Base-by-base conservation (phyloP, 2,329 filamentous ascomycete genomes). In the Neurospora crassa region DNA sequence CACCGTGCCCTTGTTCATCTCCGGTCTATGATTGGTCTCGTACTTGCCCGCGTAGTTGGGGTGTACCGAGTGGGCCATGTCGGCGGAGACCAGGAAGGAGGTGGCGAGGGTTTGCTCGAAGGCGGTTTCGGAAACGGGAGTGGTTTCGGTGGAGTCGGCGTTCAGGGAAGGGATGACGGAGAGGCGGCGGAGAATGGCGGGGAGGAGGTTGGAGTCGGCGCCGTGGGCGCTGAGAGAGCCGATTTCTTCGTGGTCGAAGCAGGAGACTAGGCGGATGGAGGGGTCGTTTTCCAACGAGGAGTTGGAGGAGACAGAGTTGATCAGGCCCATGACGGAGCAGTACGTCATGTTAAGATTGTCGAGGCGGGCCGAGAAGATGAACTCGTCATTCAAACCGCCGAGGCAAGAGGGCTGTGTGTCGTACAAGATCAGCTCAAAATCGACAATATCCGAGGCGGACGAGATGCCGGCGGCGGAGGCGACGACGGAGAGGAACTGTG, bases 171-270 rank as follows among this genome's bases (percentile, higher is more conserved):
- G 91, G 41, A 97, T 85, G 41, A 93, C 91, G 0, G 93, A 96
- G 20, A 99, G 87, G 70, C 96, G 92, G 73, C 92, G 91, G 70
- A 98, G 87, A 67, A 98, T 90, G 34, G 93, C 88, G 1, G 96
- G 95, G 20, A 99, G 87, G 71, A 97, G 87, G 82, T 97, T 97
- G 5, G 93, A 97, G 82, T 96, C 90, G 20, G 96, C 96, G 73
- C 96, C 96, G 78, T 99, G 96, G 5, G 95, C 94, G 2, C 94
- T 97, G 71, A 88, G 90, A 73, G 93, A 97, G 70, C 96, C 96
- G 78, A 99, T 96, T 80, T 99, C 96, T 82, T 99, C 96, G 82
- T 99, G 94, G 80, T 99, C 96, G 80, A 99, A 99, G 81, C 95
- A 92, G 43, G 94, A 91, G 75, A 96, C 91, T n/a, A 99, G 85